These are phyloP conservation scores for Phialemonium atrogriseum DNA, from an alignment of 2,329 filamentous ascomycete species.

Conservation along the genomic window DNA sequence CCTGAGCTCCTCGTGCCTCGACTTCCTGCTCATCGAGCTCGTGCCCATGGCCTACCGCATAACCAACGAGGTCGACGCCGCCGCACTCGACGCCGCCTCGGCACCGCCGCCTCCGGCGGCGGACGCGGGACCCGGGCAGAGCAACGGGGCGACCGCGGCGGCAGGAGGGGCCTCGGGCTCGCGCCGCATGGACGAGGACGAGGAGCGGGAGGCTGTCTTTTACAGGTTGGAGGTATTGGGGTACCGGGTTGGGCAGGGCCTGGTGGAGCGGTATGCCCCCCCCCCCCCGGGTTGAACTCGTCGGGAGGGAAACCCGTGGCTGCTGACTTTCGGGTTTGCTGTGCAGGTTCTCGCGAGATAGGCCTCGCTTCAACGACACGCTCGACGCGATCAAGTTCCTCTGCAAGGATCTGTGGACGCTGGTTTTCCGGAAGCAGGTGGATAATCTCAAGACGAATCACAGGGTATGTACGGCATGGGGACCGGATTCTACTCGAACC, in stretches of 20 bases:
- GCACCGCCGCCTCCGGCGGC: constrained; percentile 3
- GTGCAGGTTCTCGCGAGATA: constrained; percentile 67
- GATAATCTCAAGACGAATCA: constrained; percentile 99
- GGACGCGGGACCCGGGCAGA: constrained; percentile 11
- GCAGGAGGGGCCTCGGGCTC: constrained; percentile 17
- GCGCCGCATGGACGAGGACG: constrained; percentile 70
- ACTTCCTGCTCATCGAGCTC: constrained; percentile 92
- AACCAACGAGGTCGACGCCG: constrained; percentile 59
- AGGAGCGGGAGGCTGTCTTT: constrained; percentile 77
- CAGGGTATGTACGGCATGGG: constrained; percentile 58
- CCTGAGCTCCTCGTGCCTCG: constrained; percentile 77
- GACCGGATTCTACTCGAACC: too few relatives aligned
- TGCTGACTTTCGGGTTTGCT: constrained; percentile 5
- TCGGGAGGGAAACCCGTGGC: too few relatives aligned
- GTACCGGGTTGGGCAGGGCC: constrained; percentile 84
- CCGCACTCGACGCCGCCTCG: too few relatives aligned
- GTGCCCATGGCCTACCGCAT: constrained; percentile 90
- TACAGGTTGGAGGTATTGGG: constrained; percentile 76
- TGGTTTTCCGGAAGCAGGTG: constrained; percentile 93
- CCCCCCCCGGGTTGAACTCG: too few relatives aligned
- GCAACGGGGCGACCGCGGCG: constrained; percentile 11
- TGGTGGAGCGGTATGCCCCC: constrained; percentile 70
- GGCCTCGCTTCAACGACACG: constrained; percentile 83
- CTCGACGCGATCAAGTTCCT: constrained; percentile 97
- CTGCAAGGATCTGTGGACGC: constrained; percentile 95